Evolutionary conservation across 2,329 filamentous ascomycete species (phyloP).

Genomic region (Fusarium dimerum): DNA sequence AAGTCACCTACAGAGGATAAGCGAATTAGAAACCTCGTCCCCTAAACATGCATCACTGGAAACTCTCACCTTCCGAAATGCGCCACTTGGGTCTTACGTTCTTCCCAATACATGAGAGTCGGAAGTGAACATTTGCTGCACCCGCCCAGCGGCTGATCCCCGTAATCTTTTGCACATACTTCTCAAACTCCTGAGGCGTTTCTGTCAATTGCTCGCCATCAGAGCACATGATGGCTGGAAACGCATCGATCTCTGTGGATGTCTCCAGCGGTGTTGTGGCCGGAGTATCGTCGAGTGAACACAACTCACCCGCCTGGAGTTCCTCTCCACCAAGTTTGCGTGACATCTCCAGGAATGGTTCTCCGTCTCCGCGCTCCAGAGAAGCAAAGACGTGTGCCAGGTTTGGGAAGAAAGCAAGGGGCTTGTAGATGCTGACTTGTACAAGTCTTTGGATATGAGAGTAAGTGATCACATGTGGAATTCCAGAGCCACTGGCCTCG

Average conservation of each 20-base stretch:
- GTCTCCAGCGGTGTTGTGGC: conserved; percentile 30
- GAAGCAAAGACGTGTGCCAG: conserved; percentile 46
- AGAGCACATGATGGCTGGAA: conserved; percentile 48
- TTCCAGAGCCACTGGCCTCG: conserved; percentile 34
- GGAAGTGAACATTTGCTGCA: conserved; percentile 43
- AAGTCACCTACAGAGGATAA: conserved; percentile 27
- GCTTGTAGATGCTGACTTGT: conserved; percentile 45
- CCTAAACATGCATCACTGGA: too few relatives aligned
- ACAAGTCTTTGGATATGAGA: conserved; percentile 47
- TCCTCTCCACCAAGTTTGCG: conserved; percentile 4
- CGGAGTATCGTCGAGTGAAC: conserved; percentile 29
- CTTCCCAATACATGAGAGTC: conserved; percentile 41
- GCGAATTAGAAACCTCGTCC: conserved; percentile 2
- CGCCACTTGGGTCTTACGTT: conserved; percentile 41
- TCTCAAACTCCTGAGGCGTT: conserved; percentile 36
- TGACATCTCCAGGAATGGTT: conserved; percentile 42
- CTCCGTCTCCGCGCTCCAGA: conserved; percentile 46
- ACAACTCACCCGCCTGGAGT: conserved; percentile 17
- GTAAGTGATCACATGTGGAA: conserved; percentile 54
- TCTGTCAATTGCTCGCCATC: conserved; percentile 37
- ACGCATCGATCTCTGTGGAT: conserved; percentile 38
- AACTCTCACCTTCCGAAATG: conserved; percentile 34
- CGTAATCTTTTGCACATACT: conserved; percentile 35
- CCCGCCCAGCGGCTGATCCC: conserved; percentile 44
- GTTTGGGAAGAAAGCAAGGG: conserved; percentile 41